These are phyloP conservation scores for Carex arenaria DNA, from an alignment of 202 grass and related monocot species.

Conservation along the genomic window DNA sequence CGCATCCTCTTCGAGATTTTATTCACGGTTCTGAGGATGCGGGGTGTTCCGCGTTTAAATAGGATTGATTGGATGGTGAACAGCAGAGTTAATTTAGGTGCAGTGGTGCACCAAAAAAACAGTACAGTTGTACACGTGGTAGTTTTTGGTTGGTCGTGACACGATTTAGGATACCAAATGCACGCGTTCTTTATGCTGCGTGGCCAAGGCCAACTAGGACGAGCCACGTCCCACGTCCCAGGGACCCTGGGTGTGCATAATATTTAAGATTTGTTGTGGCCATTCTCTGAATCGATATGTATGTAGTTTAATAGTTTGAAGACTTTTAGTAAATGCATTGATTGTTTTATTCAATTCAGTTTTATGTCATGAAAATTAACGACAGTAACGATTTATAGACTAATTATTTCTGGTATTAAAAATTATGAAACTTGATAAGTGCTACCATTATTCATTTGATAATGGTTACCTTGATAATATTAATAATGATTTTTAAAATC, in stretches of 20 bases:
- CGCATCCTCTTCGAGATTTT: not conserved
- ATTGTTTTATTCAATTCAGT: not conserved
- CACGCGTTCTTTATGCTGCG: not conserved
- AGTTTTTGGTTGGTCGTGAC: not conserved
- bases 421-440: not conserved
- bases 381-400: not conserved
- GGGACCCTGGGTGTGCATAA: too few species aligned
- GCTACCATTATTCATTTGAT: not conserved
- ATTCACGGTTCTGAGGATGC: not conserved
- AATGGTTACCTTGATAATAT: too few species aligned
- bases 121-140: constrained; percentile 18
- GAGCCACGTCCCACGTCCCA: not conserved
- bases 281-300: not conserved
- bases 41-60: not conserved
- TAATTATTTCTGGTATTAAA: not conserved
- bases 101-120: constrained; percentile 1
- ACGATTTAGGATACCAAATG: constrained; percentile 22
- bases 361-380: not conserved
- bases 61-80: not conserved
- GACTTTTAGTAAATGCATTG: not conserved
- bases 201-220: not conserved
- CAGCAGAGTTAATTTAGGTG: constrained; percentile 15
- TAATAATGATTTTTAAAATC: too few species aligned
- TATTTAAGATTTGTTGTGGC: not conserved
- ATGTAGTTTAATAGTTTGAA: not conserved